Conservation (phyloP, 2,329 filamentous ascomycete species). For the Trichoderma hamatum region DNA sequence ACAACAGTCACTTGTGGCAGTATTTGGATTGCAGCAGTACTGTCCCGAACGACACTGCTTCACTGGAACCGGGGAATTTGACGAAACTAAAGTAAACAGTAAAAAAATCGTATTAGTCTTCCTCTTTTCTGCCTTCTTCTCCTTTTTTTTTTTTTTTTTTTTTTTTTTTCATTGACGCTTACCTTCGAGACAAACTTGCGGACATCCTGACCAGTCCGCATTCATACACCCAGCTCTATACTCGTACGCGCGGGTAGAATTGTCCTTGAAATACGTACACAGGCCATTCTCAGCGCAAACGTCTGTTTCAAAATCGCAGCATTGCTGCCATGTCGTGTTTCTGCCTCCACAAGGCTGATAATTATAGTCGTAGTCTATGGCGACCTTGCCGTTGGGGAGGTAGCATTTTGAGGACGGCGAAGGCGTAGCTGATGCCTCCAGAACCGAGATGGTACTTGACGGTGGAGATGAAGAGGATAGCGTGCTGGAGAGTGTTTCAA, state of each 20-base stretch:
- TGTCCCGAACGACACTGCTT: constrained; percentile 9
- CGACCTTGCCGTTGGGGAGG: constrained; percentile 1
- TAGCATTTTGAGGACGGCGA: background rate
- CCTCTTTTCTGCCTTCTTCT: too few relatives aligned
- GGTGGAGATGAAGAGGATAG: background rate
- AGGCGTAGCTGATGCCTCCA: background rate
- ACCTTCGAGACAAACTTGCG: constrained; percentile 7
- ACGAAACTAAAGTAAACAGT: background rate
- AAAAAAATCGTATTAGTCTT: background rate
- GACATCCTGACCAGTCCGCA: constrained; percentile 17
- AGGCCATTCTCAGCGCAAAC: constrained; percentile 3
- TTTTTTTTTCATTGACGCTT: background rate
- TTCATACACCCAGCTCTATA: constrained; percentile 15
- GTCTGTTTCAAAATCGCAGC: constrained; percentile 5
- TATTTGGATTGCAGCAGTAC: constrained; percentile 24
- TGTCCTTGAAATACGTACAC: background rate
- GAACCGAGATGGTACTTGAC: background rate
- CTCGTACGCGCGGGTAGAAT: background rate
- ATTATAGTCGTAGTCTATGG: background rate
- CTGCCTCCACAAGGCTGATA: constrained; percentile 4
- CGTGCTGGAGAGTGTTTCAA: background rate
- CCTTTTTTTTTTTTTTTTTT: background rate
- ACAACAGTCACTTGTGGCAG: too few relatives aligned
- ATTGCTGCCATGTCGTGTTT: constrained; percentile 10
- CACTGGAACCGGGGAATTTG: constrained; percentile 8